These are phyloP conservation scores for Pythium dissimile DNA, from an alignment of 352 stramenopile genomes.

Conservation along the genomic window DNA sequence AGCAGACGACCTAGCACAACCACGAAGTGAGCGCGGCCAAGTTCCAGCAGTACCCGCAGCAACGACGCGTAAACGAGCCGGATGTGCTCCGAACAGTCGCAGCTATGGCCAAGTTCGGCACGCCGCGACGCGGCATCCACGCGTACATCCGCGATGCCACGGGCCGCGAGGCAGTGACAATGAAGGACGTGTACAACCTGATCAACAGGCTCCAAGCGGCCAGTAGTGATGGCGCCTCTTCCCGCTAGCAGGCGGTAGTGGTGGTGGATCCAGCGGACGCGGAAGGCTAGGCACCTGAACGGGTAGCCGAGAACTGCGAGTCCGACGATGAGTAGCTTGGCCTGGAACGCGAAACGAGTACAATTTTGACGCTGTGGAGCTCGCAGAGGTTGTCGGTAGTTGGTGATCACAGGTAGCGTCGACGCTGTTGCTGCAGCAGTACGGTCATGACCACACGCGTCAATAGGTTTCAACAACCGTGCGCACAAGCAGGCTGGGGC, in stretches of 20 bases:
- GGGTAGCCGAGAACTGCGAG: slow-evolving; percentile 1
- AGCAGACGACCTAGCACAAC: slow-evolving; percentile 11
- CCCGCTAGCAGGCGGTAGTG: background rate
- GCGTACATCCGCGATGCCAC: slow-evolving; percentile 9
- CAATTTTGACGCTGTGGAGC: slow-evolving; percentile 1
- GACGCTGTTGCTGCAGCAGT: too few relatives aligned
- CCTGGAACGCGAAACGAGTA: slow-evolving; percentile 5
- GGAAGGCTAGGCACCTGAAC: slow-evolving; percentile 7
- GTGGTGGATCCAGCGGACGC: slow-evolving; percentile 4
- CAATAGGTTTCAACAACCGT: too few relatives aligned
- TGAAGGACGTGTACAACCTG: slow-evolving; percentile 10
- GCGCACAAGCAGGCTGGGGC: too few relatives aligned
- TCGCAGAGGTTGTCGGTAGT: background rate
- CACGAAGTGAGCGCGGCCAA: slow-evolving; percentile 1
- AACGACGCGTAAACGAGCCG: slow-evolving; percentile 7
- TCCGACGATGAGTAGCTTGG: background rate
- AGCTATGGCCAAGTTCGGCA: slow-evolving; percentile 6
- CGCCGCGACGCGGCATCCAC: slow-evolving; percentile 5
- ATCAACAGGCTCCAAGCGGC: slow-evolving; percentile 6
- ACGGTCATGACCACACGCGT: too few relatives aligned
- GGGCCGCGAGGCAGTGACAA: background rate
- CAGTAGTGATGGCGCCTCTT: background rate
- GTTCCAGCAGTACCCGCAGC: slow-evolving; percentile 12
- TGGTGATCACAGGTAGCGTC: too few relatives aligned
- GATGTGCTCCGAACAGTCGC: slow-evolving; percentile 7